These are phyloP conservation scores for Psidium friedrichsthalianum DNA, from an alignment of 345 rosid genomes.

Conservation along the genomic window DNA sequence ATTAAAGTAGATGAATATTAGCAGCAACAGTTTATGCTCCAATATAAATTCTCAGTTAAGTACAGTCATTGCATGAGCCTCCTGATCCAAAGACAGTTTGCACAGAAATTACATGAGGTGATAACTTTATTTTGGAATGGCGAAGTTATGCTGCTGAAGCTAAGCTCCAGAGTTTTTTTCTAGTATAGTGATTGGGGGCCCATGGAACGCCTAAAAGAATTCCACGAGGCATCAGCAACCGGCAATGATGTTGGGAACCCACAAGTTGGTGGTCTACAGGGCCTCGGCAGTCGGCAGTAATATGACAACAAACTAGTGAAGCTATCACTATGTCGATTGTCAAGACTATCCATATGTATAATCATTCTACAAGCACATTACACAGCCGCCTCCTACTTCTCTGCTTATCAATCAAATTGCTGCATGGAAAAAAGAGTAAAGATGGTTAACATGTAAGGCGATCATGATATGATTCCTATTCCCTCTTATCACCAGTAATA, in stretches of 20 bases:
- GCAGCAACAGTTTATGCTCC: not conserved
- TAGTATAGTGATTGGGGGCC: not conserved
- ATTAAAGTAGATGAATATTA: not conserved
- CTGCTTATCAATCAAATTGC: slow-evolving; percentile 26
- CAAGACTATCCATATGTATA: not conserved
- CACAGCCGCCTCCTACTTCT: slow-evolving; percentile 22
- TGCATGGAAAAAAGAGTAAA: slow-evolving; percentile 11
- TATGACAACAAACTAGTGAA: not conserved
- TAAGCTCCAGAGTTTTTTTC: not conserved
- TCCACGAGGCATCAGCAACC: not conserved
- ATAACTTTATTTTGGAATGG: not conserved
- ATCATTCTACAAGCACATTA: slow-evolving; percentile 30
- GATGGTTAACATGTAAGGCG: not conserved
- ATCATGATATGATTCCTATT: not conserved
- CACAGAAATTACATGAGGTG: not conserved
- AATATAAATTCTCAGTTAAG: not conserved
- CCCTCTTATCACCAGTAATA: not conserved
- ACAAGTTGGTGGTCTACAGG: not conserved
- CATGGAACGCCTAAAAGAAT: not conserved
- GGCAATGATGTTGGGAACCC: not conserved
- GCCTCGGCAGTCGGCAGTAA: not conserved
- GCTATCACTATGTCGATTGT: not conserved
- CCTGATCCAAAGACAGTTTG: not conserved
- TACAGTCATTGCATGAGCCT: not conserved
- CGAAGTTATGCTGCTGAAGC: not conserved